Evolutionary conservation across 257 asterid genomes (phyloP), one percentile per base, ranked within the genome.

Genomic region (Marsdenia floribunda): DNA sequence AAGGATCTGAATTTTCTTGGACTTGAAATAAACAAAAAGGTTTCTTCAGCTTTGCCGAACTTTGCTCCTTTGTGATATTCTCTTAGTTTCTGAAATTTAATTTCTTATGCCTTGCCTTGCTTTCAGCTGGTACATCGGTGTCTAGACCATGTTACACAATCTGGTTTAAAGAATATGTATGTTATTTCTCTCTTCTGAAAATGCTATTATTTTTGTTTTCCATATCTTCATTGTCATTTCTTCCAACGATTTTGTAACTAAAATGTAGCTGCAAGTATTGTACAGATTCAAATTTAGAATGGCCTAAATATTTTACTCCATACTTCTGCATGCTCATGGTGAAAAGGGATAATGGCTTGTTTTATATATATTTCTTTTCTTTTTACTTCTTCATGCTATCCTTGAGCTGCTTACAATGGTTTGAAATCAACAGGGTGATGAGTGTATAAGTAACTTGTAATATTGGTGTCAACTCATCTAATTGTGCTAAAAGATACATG

Each of bases 1-100:
- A 88, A 78, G 71, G 88, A 94, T 84, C 80, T 82, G 88, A 94
- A 94, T 85, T 92, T 92, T 80, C 97, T 94, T 77, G 97, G 99
- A 68, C 83, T 94, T 53, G 98, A 94, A 84, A 83, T 87, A 44
- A 90, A 94, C 75, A 84, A 82, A 61, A 92, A 94, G 97, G 99
- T 94, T 37, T 77, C 22, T 65, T 61, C 79, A 57, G 68, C 19
- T 74, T 76, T 68, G 6, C 72, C 58, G 44, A 24, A 76, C 16
- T 68, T 76, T 69, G 9, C 68, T 76, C 78, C 70, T 78, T n/a
- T 11, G 35, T 53, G 54, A 47, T 52, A 73, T 74, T 16, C 49
- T 65, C 71, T 74, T 29, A 29, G 77, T 54, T 74, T 81, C 69
- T 53, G 67, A 73, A 76, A 50, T 80, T 73, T 73, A 61, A 13